Base-by-base conservation (phyloP, 1,139 yeast species). In the Hemisphaericaspora xylofermentans region DNA sequence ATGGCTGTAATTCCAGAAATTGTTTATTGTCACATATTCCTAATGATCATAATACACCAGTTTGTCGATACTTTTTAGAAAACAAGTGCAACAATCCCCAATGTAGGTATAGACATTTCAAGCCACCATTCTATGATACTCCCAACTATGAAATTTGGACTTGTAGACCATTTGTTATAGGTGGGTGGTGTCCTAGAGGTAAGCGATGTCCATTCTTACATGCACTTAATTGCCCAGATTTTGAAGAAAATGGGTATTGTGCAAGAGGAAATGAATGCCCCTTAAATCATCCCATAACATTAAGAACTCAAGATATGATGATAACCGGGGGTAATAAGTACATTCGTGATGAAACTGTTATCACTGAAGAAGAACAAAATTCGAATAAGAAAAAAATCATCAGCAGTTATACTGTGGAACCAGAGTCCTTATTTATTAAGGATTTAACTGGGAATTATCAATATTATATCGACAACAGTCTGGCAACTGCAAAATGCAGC, bases 121-220 rank as follows among this genome's bases (percentile, higher is more conserved):
- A 56, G 27, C 71, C 71, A 1, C 44, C 46, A 2, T 49, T 54
- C 27, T 58, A 83, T 55, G 68, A 65, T 54, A 57, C 73, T 41
- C 62, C 71, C 1, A 61, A 63, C 18, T 58, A 65, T 10, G 71
- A 68, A 26, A 67, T 79, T 5, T 64, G 71, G 58, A 66, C 79
- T 0, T 86, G 95, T 53, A 68, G 87, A 24, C 81, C 77, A 25
- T 87, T 87, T 65, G 74, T 91, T 1, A 54, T 81, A 27, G 76
- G 77, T 7, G 91, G 93, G 1, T 84, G 77, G 63, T 86, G 95
- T 59, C 75, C 66, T 22, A 58, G 77, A 29, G 95, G 95, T 0
- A 56, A 61, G 17, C 52, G 57, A 29, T 86, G 95, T 57, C 69
- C 74, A 5, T 71, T 76, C 43, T 60, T 75, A 32, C 95, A 86